Percentiles rank a stretch among this genome's conserved stretches.
Evolutionary conservation across 345 rosid species (phyloP).

Genomic region (Citrus glauca): DNA sequence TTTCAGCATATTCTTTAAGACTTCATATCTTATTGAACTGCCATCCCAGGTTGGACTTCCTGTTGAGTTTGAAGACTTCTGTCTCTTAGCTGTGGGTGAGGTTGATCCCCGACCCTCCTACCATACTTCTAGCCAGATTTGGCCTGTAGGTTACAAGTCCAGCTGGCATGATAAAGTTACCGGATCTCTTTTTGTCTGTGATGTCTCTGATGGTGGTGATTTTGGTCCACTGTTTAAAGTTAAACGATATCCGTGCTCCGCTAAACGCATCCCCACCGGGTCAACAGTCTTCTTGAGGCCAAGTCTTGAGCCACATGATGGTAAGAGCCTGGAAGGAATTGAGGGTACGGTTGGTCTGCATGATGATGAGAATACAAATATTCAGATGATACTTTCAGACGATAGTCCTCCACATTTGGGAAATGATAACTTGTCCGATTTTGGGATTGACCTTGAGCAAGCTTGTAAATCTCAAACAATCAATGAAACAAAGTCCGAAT

Average conservation of each 20-base stretch:
- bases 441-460: background rate
- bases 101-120: constrained; percentile 35
- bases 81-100: constrained; percentile 26
- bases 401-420: constrained; percentile 26
- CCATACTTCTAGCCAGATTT: constrained; percentile 27
- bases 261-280: constrained; percentile 24
- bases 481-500: background rate
- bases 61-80: constrained; percentile 36
- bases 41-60: constrained; percentile 32
- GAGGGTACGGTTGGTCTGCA: background rate
- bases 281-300: constrained; percentile 25
- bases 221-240: constrained; percentile 34
- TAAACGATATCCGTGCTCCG: constrained; percentile 29
- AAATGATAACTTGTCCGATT: constrained; percentile 4
- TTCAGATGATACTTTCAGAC: constrained; percentile 24
- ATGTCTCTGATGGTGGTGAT: constrained; percentile 33
- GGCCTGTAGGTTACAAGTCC: constrained; percentile 39
- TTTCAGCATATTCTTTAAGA: constrained; percentile 1
- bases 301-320: background rate
- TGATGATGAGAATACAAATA: constrained; percentile 18
- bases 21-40: constrained; percentile 2
- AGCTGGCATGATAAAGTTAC: constrained; percentile 42
- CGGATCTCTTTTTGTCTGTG: constrained; percentile 32
- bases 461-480: constrained; percentile 2
- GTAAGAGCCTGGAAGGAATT: background rate